Evolutionary conservation across 1,139 yeast species (phyloP).

Genomic region (Lodderomyces oxycetoniae): DNA sequence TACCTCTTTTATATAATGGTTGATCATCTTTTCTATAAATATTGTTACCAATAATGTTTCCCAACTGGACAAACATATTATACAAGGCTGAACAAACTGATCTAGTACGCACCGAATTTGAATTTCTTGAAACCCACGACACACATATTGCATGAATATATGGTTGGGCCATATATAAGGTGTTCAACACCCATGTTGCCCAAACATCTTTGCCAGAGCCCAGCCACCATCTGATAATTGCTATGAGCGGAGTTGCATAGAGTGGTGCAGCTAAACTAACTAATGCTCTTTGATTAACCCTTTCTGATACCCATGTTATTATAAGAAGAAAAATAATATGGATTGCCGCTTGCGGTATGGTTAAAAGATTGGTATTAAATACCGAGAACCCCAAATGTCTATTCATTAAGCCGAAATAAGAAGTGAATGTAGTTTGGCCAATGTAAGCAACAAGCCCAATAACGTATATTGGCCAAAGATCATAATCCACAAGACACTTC

Average conservation of each 20-base stretch:
- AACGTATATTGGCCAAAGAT: constrained; percentile 55
- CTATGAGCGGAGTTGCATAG: constrained; percentile 35
- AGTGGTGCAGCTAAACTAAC: constrained; percentile 33
- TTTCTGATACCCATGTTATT: constrained; percentile 39
- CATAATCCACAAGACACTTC: constrained; percentile 46
- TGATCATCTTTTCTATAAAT: constrained; percentile 54
- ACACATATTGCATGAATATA: constrained; percentile 53
- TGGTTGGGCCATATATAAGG: constrained; percentile 46
- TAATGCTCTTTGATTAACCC: constrained; percentile 31
- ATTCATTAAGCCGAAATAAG: constrained; percentile 24
- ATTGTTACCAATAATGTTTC: constrained; percentile 48
- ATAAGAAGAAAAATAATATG: constrained; percentile 27
- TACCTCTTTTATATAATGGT: constrained; percentile 57
- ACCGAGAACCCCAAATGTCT: constrained; percentile 53
- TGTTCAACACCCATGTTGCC: constrained; percentile 49
- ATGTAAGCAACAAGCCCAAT: constrained; percentile 47
- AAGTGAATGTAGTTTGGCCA: constrained; percentile 35
- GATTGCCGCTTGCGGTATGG: constrained; percentile 38
- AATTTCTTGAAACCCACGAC: constrained; percentile 57
- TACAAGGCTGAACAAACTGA: constrained; percentile 54
- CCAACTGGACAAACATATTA: constrained; percentile 58
- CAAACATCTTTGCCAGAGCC: constrained; percentile 45
- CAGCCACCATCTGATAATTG: constrained; percentile 46
- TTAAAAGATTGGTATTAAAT: constrained; percentile 48
- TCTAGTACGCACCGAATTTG: constrained; percentile 55